A percentile compares a stretch with the other conserved stretches of the same genome.
Evolutionary conservation across 208 protist genomes (phyloP).

Genomic region (Acanthamoeba culbertsoni): DNA sequence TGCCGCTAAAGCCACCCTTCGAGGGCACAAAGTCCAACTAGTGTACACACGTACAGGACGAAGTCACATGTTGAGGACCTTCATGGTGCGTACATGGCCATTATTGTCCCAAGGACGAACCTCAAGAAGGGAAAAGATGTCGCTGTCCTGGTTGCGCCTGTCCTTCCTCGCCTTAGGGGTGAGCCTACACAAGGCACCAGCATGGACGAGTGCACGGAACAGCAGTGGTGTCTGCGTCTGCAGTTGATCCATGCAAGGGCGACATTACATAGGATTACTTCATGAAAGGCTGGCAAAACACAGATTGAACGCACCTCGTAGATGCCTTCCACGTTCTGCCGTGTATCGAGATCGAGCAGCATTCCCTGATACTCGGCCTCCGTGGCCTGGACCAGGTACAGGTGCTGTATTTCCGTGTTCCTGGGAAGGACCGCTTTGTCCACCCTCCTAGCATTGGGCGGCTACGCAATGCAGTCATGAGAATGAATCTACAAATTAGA

Average conservation of each 20-base stretch:
- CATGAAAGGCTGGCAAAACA: too few species aligned
- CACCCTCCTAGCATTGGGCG: not conserved
- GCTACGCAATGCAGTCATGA: not conserved
- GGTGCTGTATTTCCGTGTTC: slow-evolving; percentile 28
- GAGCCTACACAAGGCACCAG: not conserved
- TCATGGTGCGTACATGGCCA: too few species aligned
- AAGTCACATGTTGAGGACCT: not conserved
- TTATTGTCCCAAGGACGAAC: too few species aligned
- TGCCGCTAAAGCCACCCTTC: not conserved
- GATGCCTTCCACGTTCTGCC: slow-evolving; percentile 14
- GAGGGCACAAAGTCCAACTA: slow-evolving; percentile 21
- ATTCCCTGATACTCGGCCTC: slow-evolving; percentile 31
- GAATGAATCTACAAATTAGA: not conserved
- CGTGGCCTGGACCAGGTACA: slow-evolving; percentile 22
- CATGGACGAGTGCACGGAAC: slow-evolving; percentile 33
- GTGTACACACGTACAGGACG: not conserved
- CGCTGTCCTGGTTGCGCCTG: not conserved
- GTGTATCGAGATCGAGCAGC: not conserved
- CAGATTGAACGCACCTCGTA: not conserved
- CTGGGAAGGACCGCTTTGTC: not conserved
- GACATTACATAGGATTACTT: too few species aligned
- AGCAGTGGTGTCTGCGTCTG: slow-evolving; percentile 24
- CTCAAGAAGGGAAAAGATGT: slow-evolving; percentile 43
- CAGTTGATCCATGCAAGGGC: not conserved
- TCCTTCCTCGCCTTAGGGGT: not conserved